Base-by-base conservation (phyloP, 2,329 filamentous ascomycete genomes). In the Amesomyces nigricolor region DNA sequence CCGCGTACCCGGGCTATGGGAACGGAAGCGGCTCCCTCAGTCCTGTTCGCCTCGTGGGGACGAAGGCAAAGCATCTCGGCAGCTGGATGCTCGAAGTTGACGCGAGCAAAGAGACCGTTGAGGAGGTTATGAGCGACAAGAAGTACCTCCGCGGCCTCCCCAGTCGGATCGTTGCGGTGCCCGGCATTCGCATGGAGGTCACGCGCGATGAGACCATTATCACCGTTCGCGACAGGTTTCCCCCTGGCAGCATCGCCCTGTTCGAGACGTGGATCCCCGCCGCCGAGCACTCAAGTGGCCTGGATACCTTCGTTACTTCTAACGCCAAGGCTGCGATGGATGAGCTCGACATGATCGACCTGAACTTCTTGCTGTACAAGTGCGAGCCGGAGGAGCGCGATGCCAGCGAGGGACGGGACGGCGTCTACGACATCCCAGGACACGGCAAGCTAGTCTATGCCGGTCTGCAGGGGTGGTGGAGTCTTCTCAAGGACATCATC, bases 381-480 rank as follows among this genome's bases (percentile, higher is more conserved):
- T 95, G 89, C 62, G 91, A 97, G 58, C 83, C 90, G 3, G 94
- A 99, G 70, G 95, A 84, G 71, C 81, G 83, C 47, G 90, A 94
- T 63, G 83, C 81, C 6, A 96, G 88, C 61, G 80, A 79, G 50
- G 89, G 90, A 4, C 79, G 81, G 57, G 89, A 96, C 68, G 92
- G 94, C n/a, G 85, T 86, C 8, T 99, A 97, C 72, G 81, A 85
- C 51, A 87, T 99, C 61, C 94, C 94, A 1, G 85, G 86, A 1
- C 78, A 91, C 66, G 92, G 91, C 2, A 84, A 87, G 57, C 79
- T 96, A 42, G 89, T 96, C 2, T 99, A 97, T 70, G 92, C 92
- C 58, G 94, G 94, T 58, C 78, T 99, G n/a, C 94, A 99, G 70
- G 95, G 95, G 38, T 99, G 94, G 92, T 96, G 92, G 91, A 96